Evolutionary conservation across 2,329 filamentous ascomycete genomes (phyloP).

Genomic region (Fusarium marasasianum): DNA sequence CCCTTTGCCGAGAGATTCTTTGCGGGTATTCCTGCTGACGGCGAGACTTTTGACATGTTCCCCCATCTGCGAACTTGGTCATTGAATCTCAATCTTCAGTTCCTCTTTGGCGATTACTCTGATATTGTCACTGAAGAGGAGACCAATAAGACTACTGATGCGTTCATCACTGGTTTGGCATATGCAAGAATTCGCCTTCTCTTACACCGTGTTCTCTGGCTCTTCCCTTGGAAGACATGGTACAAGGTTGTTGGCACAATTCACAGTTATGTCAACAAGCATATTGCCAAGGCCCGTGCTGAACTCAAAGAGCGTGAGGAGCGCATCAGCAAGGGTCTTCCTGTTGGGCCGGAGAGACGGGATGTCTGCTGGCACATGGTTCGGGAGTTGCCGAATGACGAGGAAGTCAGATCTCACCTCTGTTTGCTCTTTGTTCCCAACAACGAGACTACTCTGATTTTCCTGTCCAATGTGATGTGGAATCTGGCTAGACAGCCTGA

Average conservation of each 20-base stretch:
- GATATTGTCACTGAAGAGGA: neutral
- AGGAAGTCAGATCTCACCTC: constrained; percentile 3
- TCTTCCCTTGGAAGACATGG: constrained; percentile 9
- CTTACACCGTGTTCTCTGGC: neutral
- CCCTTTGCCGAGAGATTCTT: neutral
- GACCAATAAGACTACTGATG: neutral
- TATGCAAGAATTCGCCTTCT: neutral
- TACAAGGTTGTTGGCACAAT: neutral
- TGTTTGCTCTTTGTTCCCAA: constrained; percentile 4
- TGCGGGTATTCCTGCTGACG: neutral
- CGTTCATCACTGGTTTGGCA: neutral
- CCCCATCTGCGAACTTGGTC: neutral
- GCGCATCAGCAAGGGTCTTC: neutral
- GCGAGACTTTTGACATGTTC: neutral
- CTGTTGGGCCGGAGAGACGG: neutral
- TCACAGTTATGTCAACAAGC: constrained; percentile 6
- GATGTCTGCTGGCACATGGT: constrained; percentile 12
- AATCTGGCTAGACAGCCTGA: neutral
- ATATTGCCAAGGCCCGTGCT: constrained; percentile 1
- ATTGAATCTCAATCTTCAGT: neutral
- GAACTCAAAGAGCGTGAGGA: constrained; percentile 1
- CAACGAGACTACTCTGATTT: neutral
- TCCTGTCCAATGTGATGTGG: neutral
- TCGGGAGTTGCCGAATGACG: neutral
- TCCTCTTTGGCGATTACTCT: neutral